Conservation (phyloP, 2,329 filamentous ascomycete species). For the Madurella fahalii region DNA sequence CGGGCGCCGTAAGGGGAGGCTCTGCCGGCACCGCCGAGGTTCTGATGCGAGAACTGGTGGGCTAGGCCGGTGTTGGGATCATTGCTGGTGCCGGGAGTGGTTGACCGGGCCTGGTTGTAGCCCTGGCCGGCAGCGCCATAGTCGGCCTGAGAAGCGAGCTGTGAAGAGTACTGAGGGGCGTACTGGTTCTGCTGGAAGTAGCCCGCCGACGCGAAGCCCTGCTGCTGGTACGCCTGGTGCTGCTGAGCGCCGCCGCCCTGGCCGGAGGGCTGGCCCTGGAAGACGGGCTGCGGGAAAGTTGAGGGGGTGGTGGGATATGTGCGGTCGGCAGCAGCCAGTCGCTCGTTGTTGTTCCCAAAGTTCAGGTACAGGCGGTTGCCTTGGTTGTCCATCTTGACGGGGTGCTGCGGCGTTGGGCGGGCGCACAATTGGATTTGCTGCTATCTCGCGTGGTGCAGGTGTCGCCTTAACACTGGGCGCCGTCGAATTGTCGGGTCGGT, state of each 20-base stretch:
- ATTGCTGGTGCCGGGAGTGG: slow-evolving; percentile 58
- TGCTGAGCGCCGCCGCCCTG: slow-evolving; percentile 43
- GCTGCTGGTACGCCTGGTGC: slow-evolving; percentile 39
- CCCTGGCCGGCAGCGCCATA: slow-evolving; percentile 31
- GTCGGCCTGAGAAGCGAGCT: slow-evolving; percentile 38
- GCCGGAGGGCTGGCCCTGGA: slow-evolving; percentile 39
- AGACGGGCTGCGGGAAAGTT: slow-evolving; percentile 90
- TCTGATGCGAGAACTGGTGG: slow-evolving; percentile 96
- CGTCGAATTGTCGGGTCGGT: slow-evolving; percentile 6
- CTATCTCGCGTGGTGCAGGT: slow-evolving; percentile 3
- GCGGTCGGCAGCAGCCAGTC: slow-evolving; percentile 60
- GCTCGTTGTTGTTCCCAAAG: slow-evolving; percentile 62
- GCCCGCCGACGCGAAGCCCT: slow-evolving; percentile 21
- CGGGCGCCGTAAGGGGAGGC: slow-evolving; percentile 66
- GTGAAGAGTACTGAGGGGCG: slow-evolving; percentile 25
- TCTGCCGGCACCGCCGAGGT: slow-evolving; percentile 71
- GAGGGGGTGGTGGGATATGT: slow-evolving; percentile 86
- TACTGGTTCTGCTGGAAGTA: slow-evolving; percentile 25
- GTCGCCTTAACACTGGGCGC: slow-evolving; percentile 6
- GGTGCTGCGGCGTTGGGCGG: neutral
- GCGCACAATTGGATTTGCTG: slow-evolving; percentile 3
- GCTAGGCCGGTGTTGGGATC: slow-evolving; percentile 88
- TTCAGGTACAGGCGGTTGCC: slow-evolving; percentile 64
- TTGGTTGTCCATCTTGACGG: slow-evolving; percentile 48
- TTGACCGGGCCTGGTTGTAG: slow-evolving; percentile 47